Conservation (phyloP, 768 basidiomycete genomes). For the Mycena vitilis region DNA sequence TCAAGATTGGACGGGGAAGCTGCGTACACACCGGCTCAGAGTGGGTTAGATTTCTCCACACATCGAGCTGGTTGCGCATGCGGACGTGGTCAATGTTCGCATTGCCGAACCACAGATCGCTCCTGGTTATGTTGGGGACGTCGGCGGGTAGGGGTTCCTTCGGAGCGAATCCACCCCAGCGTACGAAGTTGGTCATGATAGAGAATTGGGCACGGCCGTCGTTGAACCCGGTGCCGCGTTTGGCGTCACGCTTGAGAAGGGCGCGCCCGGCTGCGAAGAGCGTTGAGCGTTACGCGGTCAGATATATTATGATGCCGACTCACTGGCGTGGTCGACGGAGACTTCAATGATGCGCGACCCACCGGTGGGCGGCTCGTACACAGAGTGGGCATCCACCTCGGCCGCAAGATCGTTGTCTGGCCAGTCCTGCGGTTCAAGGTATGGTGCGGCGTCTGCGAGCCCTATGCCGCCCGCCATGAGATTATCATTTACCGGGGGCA, state of each 20-base stretch:
- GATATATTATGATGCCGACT: neutral
- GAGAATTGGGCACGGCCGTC: neutral
- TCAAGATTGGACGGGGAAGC: neutral
- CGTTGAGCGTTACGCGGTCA: no score
- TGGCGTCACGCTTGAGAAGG: neutral
- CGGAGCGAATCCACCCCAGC: conserved; percentile 40
- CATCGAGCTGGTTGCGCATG: conserved; percentile 17
- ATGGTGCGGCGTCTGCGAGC: conserved; percentile 13
- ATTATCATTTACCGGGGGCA: neutral
- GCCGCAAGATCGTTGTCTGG: conserved; percentile 19
- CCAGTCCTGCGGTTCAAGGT: conserved; percentile 19
- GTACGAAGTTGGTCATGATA: conserved; percentile 25
- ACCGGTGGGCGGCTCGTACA: neutral
- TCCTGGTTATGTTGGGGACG: conserved; percentile 1
- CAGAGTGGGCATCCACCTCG: conserved; percentile 1
- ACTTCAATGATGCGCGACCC: conserved; percentile 18
- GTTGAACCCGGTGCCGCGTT: no score
- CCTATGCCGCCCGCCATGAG: conserved; percentile 8
- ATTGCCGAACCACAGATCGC: conserved; percentile 4
- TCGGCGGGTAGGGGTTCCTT: neutral
- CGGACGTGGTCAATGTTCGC: conserved; percentile 8
- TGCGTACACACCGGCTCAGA: neutral
- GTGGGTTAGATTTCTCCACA: neutral
- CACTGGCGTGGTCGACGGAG: conserved; percentile 9
- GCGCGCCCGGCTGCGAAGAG: neutral